Evolutionary conservation across 2,329 filamentous ascomycete genomes (phyloP), one percentile per base, ranked within the genome.

Genomic region (Diplodia scrobiculata): DNA sequence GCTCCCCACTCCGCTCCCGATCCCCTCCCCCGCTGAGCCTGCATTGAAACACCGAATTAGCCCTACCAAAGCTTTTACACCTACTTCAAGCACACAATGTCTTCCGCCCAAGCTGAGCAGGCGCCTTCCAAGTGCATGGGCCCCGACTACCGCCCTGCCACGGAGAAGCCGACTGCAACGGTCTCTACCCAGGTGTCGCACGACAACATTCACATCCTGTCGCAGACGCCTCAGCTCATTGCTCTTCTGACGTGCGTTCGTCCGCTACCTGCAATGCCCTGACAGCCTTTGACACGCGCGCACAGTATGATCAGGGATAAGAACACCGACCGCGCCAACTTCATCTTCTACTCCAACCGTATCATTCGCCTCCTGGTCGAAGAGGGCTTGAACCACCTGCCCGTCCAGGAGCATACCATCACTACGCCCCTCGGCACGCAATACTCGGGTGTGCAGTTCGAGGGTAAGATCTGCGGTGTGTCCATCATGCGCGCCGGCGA

Each of bases 401-500:
- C 95, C 1, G 92, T 96, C 19, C 88, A 96, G 63, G 89, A 92
- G 75, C 91, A 96, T 73, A 88, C 89, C 34, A 90, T 99, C 74
- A 96, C 89, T 50, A 98, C 95, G 6, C 95, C 95, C 0, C 91
- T 97, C 51, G 94, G 93, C 48, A 88, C 89, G 69, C 87, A 87
- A 63, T 99, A 99, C 79, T 87, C 90, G 38, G 95, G 95, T 32
- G 91, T 99, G 69, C 90, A 91, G 80, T 99, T 99, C 74, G 90
- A 98, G 77, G 95, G 95, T 70, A 97, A 98, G 81, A 99, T 99
- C 72, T 99, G 95, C 75, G 95, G 95, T 65, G 95, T 99, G 17
- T 96, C 91, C 6, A 99, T 99, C 73, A 98, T 99, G 95, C 88
- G 95, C 69, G 95, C 95, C 13, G 95, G 95, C 62, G 95, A 99